A percentile compares a stretch with the other conserved stretches of the same genome.
phyloP scores from a whole-genome alignment of 78 protist species.

The Trichosphaerium sp. region DNA sequence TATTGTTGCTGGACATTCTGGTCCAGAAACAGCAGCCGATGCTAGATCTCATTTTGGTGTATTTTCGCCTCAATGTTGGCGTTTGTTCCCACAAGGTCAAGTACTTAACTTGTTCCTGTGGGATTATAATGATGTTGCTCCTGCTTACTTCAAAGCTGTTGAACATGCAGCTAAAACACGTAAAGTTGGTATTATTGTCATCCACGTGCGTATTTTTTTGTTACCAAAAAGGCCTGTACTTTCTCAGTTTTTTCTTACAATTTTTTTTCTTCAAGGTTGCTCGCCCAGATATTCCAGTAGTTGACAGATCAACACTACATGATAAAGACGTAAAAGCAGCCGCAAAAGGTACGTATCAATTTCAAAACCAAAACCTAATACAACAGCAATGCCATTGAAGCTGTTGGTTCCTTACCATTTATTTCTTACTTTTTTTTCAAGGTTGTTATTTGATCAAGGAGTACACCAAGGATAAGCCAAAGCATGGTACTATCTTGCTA shows the following conservation, averaged over 20 bases:
- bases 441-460: neutral
- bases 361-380: too few relatives aligned
- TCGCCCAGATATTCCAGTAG: neutral
- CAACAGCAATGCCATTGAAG: too few relatives aligned
- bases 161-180: neutral
- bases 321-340: neutral
- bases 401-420: too few relatives aligned
- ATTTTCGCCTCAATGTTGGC: neutral
- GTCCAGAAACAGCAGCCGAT: neutral
- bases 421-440: too few relatives aligned
- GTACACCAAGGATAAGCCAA: neutral
- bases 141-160: neutral
- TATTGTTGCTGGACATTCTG: neutral
- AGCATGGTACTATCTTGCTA: neutral
- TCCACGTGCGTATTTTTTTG: too few relatives aligned
- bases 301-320: neutral
- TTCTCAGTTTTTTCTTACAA: too few relatives aligned
- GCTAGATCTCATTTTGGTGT: neutral
- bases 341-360: neutral
- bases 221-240: too few relatives aligned
- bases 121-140: neutral
- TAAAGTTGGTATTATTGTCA: neutral
- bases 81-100: neutral
- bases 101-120: neutral
- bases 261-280: too few relatives aligned